Percentiles rank a stretch among this genome's conserved stretches.
phyloP scores from a whole-genome alignment of 176 grass and related monocot species.

The Eremochloa ophiuroides region DNA sequence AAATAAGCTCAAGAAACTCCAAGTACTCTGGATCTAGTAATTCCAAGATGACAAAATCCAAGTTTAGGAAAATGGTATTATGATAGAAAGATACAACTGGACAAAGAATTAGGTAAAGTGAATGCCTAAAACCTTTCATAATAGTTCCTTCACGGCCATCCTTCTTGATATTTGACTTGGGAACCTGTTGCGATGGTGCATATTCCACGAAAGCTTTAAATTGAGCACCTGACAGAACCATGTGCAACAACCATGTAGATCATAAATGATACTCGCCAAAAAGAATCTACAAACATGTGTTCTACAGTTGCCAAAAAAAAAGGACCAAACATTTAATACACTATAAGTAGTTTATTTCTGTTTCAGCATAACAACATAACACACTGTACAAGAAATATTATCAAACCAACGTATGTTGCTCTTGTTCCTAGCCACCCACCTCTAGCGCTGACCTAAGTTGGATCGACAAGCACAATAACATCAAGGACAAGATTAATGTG shows the following conservation, averaged over 20 bases:
- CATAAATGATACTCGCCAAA: background rate
- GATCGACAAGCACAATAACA: background rate
- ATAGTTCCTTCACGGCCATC: constrained; percentile 89
- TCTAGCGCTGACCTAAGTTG: background rate
- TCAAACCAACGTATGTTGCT: background rate
- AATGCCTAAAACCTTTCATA: constrained; percentile 55
- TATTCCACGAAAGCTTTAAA: constrained; percentile 94
- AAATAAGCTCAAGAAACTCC: constrained; percentile 85
- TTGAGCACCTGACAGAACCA: constrained; percentile 71
- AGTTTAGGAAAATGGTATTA: constrained; percentile 26
- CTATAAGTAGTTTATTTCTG: background rate
- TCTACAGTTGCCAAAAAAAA: background rate
- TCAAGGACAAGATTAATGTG: background rate
- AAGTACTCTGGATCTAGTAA: constrained; percentile 82
- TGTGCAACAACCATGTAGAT: constrained; percentile 7
- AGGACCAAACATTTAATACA: background rate
- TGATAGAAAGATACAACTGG: background rate
- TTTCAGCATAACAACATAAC: constrained; percentile 7
- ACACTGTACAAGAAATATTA: constrained; percentile 4
- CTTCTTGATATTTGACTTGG: constrained; percentile 76
- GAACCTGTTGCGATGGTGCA: constrained; percentile 78
- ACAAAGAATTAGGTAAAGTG: background rate
- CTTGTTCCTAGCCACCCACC: constrained; percentile 10
- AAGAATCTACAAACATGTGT: background rate
- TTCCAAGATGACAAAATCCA: constrained; percentile 21